phyloP scores from a whole-genome alignment of 768 basidiomycete species.

The Gelatoporia subvermispora region DNA sequence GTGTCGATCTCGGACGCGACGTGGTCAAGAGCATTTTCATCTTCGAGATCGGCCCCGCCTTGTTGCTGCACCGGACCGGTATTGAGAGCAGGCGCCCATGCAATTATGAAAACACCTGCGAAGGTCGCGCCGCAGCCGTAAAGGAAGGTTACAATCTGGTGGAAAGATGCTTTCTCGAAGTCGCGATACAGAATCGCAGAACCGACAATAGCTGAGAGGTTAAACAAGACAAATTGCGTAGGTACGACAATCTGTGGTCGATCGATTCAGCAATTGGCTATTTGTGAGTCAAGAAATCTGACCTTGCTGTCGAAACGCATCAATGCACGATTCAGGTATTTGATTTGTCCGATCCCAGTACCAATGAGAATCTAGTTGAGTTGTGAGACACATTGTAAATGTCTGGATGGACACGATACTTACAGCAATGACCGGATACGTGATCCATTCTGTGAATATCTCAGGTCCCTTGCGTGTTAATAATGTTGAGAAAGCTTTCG shows the following conservation, averaged over 20 bases:
- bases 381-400: not conserved
- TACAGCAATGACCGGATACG: constrained; percentile 74
- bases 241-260: constrained; percentile 76
- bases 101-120: constrained; percentile 83
- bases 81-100: constrained; percentile 46
- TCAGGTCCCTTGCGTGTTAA: constrained; percentile 73
- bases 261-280: constrained; percentile 1
- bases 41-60: constrained; percentile 25
- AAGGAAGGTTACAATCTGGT: constrained; percentile 77
- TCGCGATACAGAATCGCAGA: constrained; percentile 94
- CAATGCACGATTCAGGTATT: constrained; percentile 79
- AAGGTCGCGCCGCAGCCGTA: constrained; percentile 91
- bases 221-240: constrained; percentile 93
- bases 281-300: not conserved
- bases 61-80: constrained; percentile 17
- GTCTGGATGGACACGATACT: constrained; percentile 14
- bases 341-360: constrained; percentile 81
- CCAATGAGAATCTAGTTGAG: constrained; percentile 51
- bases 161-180: constrained; percentile 77
- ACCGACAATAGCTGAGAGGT: constrained; percentile 86
- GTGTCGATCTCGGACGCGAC: constrained; percentile 16
- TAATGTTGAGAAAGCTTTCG: constrained; percentile 87
- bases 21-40: constrained; percentile 21
- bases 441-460: constrained; percentile 76
- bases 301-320: constrained; percentile 94